Base-by-base conservation (phyloP, 805 yeast genomes). In the Kodamaea sagamina region DNA sequence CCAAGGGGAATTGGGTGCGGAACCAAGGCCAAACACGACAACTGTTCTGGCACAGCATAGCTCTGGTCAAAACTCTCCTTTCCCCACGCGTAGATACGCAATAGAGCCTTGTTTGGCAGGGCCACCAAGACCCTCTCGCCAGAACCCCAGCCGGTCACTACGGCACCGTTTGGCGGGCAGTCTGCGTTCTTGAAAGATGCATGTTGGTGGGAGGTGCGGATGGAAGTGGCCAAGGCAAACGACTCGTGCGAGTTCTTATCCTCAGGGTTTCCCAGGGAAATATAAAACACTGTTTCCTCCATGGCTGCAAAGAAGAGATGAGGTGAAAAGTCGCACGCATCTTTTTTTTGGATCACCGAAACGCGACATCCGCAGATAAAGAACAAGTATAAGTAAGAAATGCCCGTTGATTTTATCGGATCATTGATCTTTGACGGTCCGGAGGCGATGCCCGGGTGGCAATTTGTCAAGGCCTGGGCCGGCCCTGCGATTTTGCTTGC, bases 321-420 rank as follows among this genome's bases (percentile, higher is more conserved):
- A 31, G 43, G 36, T 42, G 41, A 42, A 37, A 22, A 16, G 38
- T 35, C 38, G 38, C 28, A 17, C 34, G 9, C 12, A 29, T 15
- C 34, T 13, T 12, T 21, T 22, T 35, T 21, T 21, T 18, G 8
- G n/a, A 19, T 15, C 25, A 22, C 25, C 27, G 22, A 22, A 13
- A 3, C 6, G 38, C 38, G 38, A 35, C 38, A 22, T 35, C 28
- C 4, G 11, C 3, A 22, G 2, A 21, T n/a, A 21, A 6, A 35
- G 19, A 15, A 11, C 17, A 24, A 13, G 9, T 29, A 27, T 27
- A 6, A 21, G 24, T 17, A 18, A 17, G 24, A 16, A 15, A 92
- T 92, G 99, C 98, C 98, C 1, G 58, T 92, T 41, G 86, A 92
- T 57, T 82, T 89, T 49, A 58, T 89, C 10, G 82, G 86, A n/a